phyloP scores from a whole-genome alignment of 2,329 filamentous ascomycete genomes.

The Epichloe elymi region DNA sequence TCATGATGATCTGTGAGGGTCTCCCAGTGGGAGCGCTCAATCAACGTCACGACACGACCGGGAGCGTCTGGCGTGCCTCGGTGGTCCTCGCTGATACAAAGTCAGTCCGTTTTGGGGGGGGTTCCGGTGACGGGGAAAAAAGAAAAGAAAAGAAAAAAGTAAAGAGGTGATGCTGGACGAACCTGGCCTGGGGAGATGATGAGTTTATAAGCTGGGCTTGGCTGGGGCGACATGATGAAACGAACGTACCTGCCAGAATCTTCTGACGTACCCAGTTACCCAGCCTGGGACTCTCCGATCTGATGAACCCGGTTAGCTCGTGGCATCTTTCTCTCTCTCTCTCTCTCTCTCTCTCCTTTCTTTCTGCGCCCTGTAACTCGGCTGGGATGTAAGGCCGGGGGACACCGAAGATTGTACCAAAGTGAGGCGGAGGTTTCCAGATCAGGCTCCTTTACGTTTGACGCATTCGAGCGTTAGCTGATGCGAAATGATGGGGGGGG shows the following conservation, averaged over 20 bases:
- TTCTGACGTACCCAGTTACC: conserved; percentile 83
- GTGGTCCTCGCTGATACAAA: conserved; percentile 65
- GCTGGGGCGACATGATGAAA: neutral
- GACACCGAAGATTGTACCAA: conserved; percentile 44
- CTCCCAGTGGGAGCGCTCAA: conserved; percentile 73
- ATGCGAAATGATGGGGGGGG: neutral
- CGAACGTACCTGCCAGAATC: conserved; percentile 86
- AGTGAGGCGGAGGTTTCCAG: conserved; percentile 95
- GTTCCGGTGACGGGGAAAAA: no score
- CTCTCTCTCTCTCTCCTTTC: no score
- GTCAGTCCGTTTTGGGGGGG: neutral
- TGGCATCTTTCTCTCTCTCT: neutral
- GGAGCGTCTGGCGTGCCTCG: conserved; percentile 79
- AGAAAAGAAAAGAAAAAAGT: no score
- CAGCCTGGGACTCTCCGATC: conserved; percentile 79
- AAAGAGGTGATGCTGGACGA: neutral
- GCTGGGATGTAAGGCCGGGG: neutral
- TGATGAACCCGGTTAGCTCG: conserved; percentile 21
- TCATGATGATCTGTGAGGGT: conserved; percentile 57
- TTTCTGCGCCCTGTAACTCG: neutral
- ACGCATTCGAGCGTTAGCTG: neutral
- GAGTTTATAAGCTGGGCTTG: neutral
- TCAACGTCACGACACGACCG: conserved; percentile 85
- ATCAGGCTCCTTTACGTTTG: conserved; percentile 58
- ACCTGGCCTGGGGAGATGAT: conserved; percentile 5